phyloP scores from a whole-genome alignment of 371 early-diverging fungal species.

The Mortierella sp. region DNA sequence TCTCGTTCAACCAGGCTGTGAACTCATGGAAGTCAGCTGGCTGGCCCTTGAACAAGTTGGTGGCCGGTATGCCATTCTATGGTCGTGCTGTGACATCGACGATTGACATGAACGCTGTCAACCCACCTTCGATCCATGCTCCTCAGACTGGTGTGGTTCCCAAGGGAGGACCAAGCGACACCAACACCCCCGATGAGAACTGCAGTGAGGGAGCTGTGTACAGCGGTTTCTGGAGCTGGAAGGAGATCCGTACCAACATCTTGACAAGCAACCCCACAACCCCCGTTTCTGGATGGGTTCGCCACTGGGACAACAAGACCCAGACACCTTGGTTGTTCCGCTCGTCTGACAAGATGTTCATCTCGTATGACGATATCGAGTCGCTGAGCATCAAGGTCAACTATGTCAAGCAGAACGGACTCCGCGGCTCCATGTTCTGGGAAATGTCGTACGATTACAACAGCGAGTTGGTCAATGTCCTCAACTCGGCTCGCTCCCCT shows the following conservation, averaged over 20 bases:
- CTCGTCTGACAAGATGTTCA: constrained; percentile 61
- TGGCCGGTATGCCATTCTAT: constrained; percentile 76
- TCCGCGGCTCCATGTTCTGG: constrained; percentile 78
- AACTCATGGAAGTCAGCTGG: constrained; percentile 69
- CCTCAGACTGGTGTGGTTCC: constrained; percentile 59
- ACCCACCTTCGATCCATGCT: constrained; percentile 54
- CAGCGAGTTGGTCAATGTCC: constrained; percentile 62
- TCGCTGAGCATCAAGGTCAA: constrained; percentile 70
- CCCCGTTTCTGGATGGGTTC: constrained; percentile 53
- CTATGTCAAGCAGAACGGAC: constrained; percentile 60
- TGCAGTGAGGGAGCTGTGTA: constrained; percentile 49
- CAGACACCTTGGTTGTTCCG: constrained; percentile 53
- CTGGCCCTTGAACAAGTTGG: constrained; percentile 71
- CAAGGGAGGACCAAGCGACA: constrained; percentile 61
- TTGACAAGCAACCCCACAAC: constrained; percentile 39
- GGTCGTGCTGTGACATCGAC: constrained; percentile 74
- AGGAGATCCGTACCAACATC: constrained; percentile 68
- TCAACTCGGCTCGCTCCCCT: constrained; percentile 57
- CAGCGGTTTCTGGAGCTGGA: constrained; percentile 74
- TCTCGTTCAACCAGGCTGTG: constrained; percentile 66
- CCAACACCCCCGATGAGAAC: constrained; percentile 62
- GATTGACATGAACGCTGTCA: constrained; percentile 59
- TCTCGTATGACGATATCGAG: constrained; percentile 76
- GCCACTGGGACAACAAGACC: constrained; percentile 49
- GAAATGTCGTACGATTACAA: constrained; percentile 62